Evolutionary conservation across 2,329 filamentous ascomycete species (phyloP), one percentile per base, ranked within the genome.

Genomic region (Xylaria polymorpha): DNA sequence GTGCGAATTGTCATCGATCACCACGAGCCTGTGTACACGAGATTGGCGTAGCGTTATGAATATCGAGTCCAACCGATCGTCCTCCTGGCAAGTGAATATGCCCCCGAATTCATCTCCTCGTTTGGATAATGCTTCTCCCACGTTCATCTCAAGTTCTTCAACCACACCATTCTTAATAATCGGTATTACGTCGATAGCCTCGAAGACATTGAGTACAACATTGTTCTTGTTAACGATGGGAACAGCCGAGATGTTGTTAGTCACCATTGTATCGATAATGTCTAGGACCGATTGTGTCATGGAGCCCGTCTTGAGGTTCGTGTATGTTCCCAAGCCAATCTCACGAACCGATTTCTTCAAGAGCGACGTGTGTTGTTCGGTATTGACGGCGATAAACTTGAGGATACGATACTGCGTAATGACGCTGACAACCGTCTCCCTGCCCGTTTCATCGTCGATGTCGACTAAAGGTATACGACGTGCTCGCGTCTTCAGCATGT

Each of bases 401-500:
- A 99, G 88, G 75, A 99, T 98, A 67, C 97, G 92, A 81, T 99
- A 99, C 81, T 99, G 96, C 0, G 96, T 99, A 68, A 99, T 92
- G 70, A 99, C 96, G 76, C 94, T 98, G 70, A 99, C 93, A 20
- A 99, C 94, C 83, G 95, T 96, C 77, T 96, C 91, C 71, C 94
- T 89, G 66, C 92, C 90, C 1, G 96, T 99, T 81, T 99, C 96
- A 78, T 97, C 94, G 78, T 99, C 96, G 72, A 93, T 88, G 75
- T 98, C 96, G 68, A 99, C 92, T 7, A 99, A 87, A 0, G 96
- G 96, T 72, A 99, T 99, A 74, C 96, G 90, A 68, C 96, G 91
- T 43, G 96, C 95, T 73, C 95, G 91, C 6, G 95, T 98, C 78
- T 94, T 91, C 58, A 99, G 88, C 94, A 99, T 98, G 75, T 91